These are phyloP conservation scores for Alternaria arborescens DNA, from an alignment of 2,329 filamentous ascomycete genomes.

Conservation along the genomic window DNA sequence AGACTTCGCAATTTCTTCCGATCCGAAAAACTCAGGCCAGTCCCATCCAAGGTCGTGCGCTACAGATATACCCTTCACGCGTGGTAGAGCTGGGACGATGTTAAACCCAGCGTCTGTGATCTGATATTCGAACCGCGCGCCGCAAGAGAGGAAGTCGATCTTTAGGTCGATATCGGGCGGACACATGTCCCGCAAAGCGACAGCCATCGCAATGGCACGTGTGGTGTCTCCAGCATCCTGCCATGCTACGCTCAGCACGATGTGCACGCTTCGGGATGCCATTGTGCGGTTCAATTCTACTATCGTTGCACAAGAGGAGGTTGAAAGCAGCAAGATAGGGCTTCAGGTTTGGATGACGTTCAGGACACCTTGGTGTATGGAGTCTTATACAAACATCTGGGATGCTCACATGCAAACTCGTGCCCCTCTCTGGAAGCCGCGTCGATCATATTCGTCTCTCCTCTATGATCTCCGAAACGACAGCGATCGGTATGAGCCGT, in stretches of 20 bases:
- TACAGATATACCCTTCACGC: constrained; percentile 42
- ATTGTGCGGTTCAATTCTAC: constrained; percentile 10
- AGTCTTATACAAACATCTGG: constrained; percentile 7
- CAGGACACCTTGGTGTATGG: background rate
- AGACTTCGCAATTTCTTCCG: constrained; percentile 39
- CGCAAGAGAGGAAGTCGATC: constrained; percentile 43
- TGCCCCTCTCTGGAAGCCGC: background rate
- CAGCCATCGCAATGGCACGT: constrained; percentile 42
- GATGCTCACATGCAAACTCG: background rate
- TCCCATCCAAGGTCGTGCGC: constrained; percentile 47
- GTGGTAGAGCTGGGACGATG: constrained; percentile 43
- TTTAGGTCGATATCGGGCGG: constrained; percentile 36
- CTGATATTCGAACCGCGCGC: constrained; percentile 41
- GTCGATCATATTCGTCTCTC: constrained; percentile 12
- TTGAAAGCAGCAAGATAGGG: background rate
- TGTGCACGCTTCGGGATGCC: constrained; percentile 28
- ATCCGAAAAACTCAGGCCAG: constrained; percentile 47
- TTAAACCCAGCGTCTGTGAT: constrained; percentile 44
- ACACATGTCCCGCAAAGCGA: constrained; percentile 40
- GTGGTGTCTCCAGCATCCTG: constrained; percentile 47
- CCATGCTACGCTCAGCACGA: constrained; percentile 45
- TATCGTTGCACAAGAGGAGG: background rate
- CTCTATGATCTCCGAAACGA: constrained; percentile 16
- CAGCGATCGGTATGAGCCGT: background rate
- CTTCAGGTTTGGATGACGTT: background rate